Evolutionary conservation across 1,284 basidiomycete genomes (phyloP), one percentile per base, ranked within the genome.

Genomic region (Irpex rosettiformis): DNA sequence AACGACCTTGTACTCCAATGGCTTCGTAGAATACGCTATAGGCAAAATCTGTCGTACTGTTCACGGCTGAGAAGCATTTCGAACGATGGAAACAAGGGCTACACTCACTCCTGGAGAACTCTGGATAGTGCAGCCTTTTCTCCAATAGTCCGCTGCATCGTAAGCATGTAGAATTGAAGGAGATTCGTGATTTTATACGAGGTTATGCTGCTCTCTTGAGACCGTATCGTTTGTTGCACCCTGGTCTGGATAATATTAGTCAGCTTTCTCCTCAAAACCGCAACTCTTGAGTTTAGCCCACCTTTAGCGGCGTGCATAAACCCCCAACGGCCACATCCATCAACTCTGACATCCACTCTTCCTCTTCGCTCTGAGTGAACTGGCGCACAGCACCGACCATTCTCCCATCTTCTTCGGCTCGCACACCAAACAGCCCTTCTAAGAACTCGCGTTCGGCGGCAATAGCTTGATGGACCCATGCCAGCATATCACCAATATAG

Each of bases 401-500:
- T 52, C 89, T 76, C 3, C 80, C 69, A 43, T 57, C 54, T 28
- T 56, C 54, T 33, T 86, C 85, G 28, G 75, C 76, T 57, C 80
- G 83, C 54, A 93, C 70, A 6, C 84, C 88, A 65, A 97, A 96
- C 37, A 97, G 73, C 28, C 84, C 79, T 67, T 96, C 94, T 21
- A 98, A 79, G 67, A 95, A 94, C 73, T 99, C 97, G 54, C 90
- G 88, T 72, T 99, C 96, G 3, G 89, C 90, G 0, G 96, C 96
- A 60, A 97, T 94, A 0, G 91, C 84, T 61, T 99, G 97, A 73
- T 99, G 96, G 1, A 98, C 88, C 97, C 96, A 99, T 0, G 96
- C 96, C 3, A 99, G 85, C 93, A 99, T 98, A 72, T 98, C 96
- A 18, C 96, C 96, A 13, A 97, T 88, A 70, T 99, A 99, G 25